phyloP scores from a whole-genome alignment of 2,329 filamentous ascomycete species.

The Alternaria sp. region DNA sequence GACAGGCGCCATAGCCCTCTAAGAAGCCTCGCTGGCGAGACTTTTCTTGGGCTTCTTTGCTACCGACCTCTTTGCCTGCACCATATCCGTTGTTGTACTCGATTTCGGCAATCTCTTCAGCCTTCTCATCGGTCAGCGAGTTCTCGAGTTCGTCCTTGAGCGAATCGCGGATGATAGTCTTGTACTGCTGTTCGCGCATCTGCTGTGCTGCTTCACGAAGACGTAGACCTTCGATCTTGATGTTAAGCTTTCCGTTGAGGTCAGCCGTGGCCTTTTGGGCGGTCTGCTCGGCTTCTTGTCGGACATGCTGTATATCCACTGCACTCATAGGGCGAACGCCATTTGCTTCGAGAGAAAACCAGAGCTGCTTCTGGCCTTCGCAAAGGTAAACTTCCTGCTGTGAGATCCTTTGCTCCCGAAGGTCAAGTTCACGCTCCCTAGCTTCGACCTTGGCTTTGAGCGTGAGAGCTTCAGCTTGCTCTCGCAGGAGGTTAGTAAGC shows the following conservation, averaged over 20 bases:
- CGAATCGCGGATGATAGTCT: slow-evolving; percentile 10
- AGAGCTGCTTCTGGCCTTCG: slow-evolving; percentile 34
- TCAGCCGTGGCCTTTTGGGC: slow-evolving; percentile 9
- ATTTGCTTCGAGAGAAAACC: slow-evolving; percentile 16
- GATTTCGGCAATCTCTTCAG: slow-evolving; percentile 2
- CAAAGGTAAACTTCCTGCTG: slow-evolving; percentile 32
- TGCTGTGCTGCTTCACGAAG: slow-evolving; percentile 23
- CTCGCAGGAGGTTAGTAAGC: slow-evolving; percentile 21
- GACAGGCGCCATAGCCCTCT: slow-evolving; percentile 32
- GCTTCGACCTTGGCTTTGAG: slow-evolving; percentile 18
- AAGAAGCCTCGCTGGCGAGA: slow-evolving; percentile 17
- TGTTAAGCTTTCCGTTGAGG: slow-evolving; percentile 12
- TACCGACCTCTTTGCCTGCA: slow-evolving; percentile 11
- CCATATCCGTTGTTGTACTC: slow-evolving; percentile 25
- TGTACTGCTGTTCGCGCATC: slow-evolving; percentile 34
- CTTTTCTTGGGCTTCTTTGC: not conserved
- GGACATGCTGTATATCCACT: slow-evolving; percentile 15
- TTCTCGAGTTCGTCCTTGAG: slow-evolving; percentile 18
- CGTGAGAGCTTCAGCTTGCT: slow-evolving; percentile 22
- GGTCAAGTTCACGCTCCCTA: slow-evolving; percentile 18
- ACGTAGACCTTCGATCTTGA: slow-evolving; percentile 17
- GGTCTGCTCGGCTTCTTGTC: slow-evolving; percentile 14
- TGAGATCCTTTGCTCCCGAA: slow-evolving; percentile 23
- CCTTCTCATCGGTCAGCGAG: slow-evolving; percentile 2
- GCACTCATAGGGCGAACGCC: slow-evolving; percentile 19